Conservation (phyloP, 192 early-diverging fungal genomes). For the Oehlia diaphana region DNA sequence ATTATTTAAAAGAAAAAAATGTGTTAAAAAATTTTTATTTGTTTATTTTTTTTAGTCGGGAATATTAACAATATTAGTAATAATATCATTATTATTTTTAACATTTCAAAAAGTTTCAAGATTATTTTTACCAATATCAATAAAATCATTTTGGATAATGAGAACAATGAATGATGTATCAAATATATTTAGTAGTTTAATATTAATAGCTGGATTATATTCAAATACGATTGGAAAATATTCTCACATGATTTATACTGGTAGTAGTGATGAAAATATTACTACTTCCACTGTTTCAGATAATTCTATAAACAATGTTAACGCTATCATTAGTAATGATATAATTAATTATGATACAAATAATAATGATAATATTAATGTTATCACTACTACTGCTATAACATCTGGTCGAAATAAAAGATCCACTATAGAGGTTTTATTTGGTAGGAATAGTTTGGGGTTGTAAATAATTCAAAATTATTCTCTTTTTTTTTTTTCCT, state of each 20-base stretch:
- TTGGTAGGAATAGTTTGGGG: neutral
- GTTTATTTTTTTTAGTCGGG: neutral
- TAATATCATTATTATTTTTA: neutral
- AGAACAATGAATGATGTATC: neutral
- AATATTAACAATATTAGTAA: constrained; percentile 1
- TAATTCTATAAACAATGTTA: neutral
- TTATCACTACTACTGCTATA: too few species aligned
- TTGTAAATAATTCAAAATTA: too few species aligned
- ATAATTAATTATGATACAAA: neutral
- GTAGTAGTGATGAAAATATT: neutral
- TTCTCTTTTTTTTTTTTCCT: too few species aligned
- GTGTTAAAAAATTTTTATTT: too few species aligned
- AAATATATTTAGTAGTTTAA: neutral
- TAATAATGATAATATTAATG: too few species aligned
- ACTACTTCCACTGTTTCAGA: neutral
- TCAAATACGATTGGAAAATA: constrained; percentile 1
- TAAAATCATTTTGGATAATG: neutral
- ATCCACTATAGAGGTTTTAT: neutral
- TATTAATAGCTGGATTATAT: neutral
- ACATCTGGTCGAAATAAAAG: neutral
- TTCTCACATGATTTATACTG: neutral
- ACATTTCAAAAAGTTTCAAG: neutral
- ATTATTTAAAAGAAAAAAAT: neutral
- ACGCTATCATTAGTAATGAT: too few species aligned
- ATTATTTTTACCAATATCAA: neutral